Percentiles rank a stretch among this genome's conserved stretches.
These are phyloP conservation scores for Penicillium sp. DNA, from an alignment of 2,329 filamentous ascomycete genomes.

Conservation along the genomic window DNA sequence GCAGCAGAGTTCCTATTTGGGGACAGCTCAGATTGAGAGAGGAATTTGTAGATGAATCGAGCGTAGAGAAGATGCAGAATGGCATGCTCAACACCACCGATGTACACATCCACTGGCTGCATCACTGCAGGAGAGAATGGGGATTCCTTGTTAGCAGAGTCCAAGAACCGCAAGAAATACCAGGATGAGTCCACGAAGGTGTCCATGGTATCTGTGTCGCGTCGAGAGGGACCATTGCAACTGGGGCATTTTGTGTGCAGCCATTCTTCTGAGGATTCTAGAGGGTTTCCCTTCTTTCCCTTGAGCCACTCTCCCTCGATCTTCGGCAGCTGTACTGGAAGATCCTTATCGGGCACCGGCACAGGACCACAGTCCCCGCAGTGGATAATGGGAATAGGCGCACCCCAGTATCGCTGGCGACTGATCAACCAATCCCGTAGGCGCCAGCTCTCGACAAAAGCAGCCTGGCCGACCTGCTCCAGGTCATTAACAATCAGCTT, in stretches of 20 bases:
- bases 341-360: conserved; percentile 71
- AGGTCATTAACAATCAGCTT: conserved; percentile 58
- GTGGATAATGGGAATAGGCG: conserved; percentile 85
- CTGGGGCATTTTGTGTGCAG: conserved; percentile 70
- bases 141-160: conserved; percentile 62
- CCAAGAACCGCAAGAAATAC: conserved; percentile 82
- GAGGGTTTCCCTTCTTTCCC: conserved; percentile 71
- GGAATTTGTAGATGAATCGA: conserved; percentile 85
- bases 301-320: conserved; percentile 68
- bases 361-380: conserved; percentile 74
- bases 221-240: conserved; percentile 67
- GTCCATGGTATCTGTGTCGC: conserved; percentile 94
- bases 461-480: conserved; percentile 56
- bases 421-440: conserved; percentile 88
- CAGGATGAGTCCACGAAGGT: conserved; percentile 95
- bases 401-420: conserved; percentile 89
- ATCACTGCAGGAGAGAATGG: conserved; percentile 60
- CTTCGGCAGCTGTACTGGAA: conserved; percentile 73
- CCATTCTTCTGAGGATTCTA: conserved; percentile 71
- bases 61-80: conserved; percentile 87
- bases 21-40: conserved; percentile 55
- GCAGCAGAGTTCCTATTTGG: conserved; percentile 34
- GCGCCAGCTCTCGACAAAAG: conserved; percentile 70
- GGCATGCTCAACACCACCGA: conserved; percentile 87
- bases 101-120: conserved; percentile 82